These are phyloP conservation scores for Pseudovirgaria hyperparasitica DNA, from an alignment of 2,329 filamentous ascomycete species.

Conservation along the genomic window DNA sequence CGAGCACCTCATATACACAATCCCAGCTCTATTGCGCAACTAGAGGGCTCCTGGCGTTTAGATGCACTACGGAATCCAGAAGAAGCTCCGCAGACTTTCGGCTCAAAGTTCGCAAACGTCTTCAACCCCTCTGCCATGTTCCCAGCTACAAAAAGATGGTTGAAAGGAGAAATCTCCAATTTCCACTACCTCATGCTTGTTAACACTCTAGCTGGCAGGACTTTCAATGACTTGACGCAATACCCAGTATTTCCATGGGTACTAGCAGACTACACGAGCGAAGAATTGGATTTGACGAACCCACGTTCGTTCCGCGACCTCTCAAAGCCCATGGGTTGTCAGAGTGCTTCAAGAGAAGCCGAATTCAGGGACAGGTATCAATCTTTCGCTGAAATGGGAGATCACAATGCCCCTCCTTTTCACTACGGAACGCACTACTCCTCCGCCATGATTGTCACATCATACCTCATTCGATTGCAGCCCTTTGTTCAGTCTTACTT, in stretches of 20 bases:
- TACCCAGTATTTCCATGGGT: constrained; percentile 99
- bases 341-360: constrained; percentile 60
- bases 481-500: constrained; percentile 95
- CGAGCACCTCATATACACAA: constrained; percentile 73
- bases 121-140: constrained; percentile 76
- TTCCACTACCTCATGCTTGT: constrained; percentile 98
- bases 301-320: constrained; percentile 80
- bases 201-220: constrained; percentile 92
- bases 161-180: constrained; percentile 90
- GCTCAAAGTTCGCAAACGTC: constrained; percentile 81
- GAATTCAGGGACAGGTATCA: constrained; percentile 77
- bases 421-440: constrained; percentile 99
- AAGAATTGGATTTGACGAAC: constrained; percentile 76
- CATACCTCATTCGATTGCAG: constrained; percentile 86
- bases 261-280: constrained; percentile 86
- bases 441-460: constrained; percentile 96
- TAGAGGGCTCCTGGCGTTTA: constrained; percentile 83
- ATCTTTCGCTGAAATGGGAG: constrained; percentile 81
- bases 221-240: constrained; percentile 95
- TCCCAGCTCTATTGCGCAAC: constrained; percentile 55
- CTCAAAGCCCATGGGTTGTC: constrained; percentile 92
- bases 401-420: constrained; percentile 62
- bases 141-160: constrained; percentile 78
- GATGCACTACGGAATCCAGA: constrained; percentile 65
- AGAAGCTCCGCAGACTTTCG: constrained; percentile 53